phyloP scores from a whole-genome alignment of 345 rosid genomes.

The Bruguiera sexangula region DNA sequence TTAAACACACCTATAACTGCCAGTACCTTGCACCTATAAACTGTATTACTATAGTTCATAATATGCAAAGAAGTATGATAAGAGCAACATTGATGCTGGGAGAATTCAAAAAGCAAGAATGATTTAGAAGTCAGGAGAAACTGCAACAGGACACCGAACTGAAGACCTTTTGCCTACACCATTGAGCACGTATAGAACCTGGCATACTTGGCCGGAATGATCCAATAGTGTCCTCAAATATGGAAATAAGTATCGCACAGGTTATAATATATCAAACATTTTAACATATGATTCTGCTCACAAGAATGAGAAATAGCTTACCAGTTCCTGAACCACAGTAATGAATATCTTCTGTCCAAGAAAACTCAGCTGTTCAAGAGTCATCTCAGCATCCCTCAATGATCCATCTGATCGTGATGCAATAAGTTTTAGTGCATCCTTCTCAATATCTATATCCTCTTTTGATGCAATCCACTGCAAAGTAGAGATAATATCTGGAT shows the following conservation, averaged over 20 bases:
- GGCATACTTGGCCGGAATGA: not conserved
- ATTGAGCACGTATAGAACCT: not conserved
- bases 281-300: not conserved
- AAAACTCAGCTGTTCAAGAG: constrained; percentile 85
- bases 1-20: too few relatives aligned
- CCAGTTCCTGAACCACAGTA: constrained; percentile 91
- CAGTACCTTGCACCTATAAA: not conserved
- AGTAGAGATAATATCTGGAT: constrained; percentile 72
- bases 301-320: constrained; percentile 24
- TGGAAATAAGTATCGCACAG: not conserved
- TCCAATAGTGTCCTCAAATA: too few relatives aligned
- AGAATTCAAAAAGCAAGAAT: not conserved
- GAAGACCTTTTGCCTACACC: not conserved
- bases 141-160: not conserved
- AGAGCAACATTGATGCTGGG: not conserved
- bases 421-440: constrained; percentile 80
- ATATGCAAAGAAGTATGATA: not conserved
- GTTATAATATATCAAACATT: not conserved
- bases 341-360: constrained; percentile 86
- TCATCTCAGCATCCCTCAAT: constrained; percentile 93
- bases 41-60: not conserved
- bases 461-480: constrained; percentile 71
- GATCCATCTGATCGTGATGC: constrained; percentile 99
- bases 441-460: constrained; percentile 70
- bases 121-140: not conserved